Evolutionary conservation across 2,329 filamentous ascomycete species (phyloP).

Genomic region (Alternaria atra): DNA sequence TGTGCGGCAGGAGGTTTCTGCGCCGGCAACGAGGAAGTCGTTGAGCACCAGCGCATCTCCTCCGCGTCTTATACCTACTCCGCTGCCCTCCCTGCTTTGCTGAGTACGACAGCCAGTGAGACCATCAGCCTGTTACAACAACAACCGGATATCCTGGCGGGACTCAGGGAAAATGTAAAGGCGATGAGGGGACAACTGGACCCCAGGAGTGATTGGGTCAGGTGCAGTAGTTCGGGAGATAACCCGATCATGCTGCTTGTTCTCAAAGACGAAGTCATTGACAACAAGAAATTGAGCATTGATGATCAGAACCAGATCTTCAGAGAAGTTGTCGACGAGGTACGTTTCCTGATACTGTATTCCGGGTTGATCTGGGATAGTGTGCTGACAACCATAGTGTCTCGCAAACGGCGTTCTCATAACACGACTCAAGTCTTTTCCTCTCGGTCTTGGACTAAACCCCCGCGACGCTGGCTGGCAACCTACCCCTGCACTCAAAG

Average conservation of each 20-base stretch:
- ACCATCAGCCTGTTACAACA: constrained; percentile 86
- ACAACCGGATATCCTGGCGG: constrained; percentile 80
- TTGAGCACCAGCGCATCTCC: constrained; percentile 94
- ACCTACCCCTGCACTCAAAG: constrained; percentile 83
- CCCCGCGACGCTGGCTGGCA: constrained; percentile 74
- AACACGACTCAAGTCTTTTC: constrained; percentile 82
- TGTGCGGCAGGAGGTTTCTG: constrained; percentile 97
- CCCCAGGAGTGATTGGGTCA: constrained; percentile 91
- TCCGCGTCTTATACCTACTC: constrained; percentile 95
- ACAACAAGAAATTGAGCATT: constrained; percentile 70
- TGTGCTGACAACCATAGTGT: constrained; percentile 62
- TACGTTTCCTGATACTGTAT: constrained; percentile 56
- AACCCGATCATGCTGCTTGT: constrained; percentile 88
- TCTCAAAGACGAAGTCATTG: constrained; percentile 83
- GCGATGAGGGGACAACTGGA: constrained; percentile 88
- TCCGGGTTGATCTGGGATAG: not conserved
- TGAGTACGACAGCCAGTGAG: constrained; percentile 95
- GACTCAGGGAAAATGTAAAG: constrained; percentile 85
- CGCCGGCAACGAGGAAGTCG: constrained; percentile 87
- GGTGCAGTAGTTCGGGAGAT: constrained; percentile 79
- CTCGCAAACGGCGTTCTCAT: constrained; percentile 90
- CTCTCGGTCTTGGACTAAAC: constrained; percentile 65
- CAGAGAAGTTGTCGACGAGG: constrained; percentile 96
- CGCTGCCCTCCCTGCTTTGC: constrained; percentile 89
- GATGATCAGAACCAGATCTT: constrained; percentile 86